These are phyloP conservation scores for Dryadomyces quercivorus DNA, from an alignment of 2,329 filamentous ascomycete genomes.

Conservation along the genomic window DNA sequence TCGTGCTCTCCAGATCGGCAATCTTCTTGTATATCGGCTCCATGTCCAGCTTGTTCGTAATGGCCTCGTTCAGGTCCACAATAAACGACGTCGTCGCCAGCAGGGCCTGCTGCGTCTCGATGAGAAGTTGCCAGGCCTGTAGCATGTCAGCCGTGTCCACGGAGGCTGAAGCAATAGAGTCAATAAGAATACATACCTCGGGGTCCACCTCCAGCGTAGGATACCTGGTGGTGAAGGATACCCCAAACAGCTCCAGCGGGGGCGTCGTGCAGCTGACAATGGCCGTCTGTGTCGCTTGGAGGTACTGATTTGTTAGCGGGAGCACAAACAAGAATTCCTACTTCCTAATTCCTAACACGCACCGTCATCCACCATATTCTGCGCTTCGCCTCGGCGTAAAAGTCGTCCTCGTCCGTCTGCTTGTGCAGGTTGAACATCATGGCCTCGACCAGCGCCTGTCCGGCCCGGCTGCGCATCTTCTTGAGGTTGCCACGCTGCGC, in stretches of 20 bases:
- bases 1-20: slow-evolving; percentile 25
- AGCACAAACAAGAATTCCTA: too few relatives aligned
- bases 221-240: slow-evolving; percentile 31
- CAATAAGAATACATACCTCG: slow-evolving; percentile 19
- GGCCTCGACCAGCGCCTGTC: slow-evolving; percentile 32
- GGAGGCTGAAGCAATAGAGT: background rate
- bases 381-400: slow-evolving; percentile 31
- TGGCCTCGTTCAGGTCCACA: slow-evolving; percentile 30
- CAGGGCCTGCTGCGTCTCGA: slow-evolving; percentile 35
- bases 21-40: slow-evolving; percentile 26
- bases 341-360: too few relatives aligned
- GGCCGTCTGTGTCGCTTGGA: slow-evolving; percentile 35
- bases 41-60: slow-evolving; percentile 25
- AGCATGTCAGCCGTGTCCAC: background rate
- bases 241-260: slow-evolving; percentile 9
- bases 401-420: slow-evolving; percentile 24
- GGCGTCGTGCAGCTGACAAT: slow-evolving; percentile 33
- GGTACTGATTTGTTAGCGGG: slow-evolving; percentile 25
- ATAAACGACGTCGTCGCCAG: slow-evolving; percentile 34
- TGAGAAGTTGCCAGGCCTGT: slow-evolving; percentile 29
- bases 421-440: slow-evolving; percentile 33
- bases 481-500: slow-evolving; percentile 38
- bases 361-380: slow-evolving; percentile 42
- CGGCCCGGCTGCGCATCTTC: slow-evolving; percentile 36
- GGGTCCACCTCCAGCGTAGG: slow-evolving; percentile 28